A percentile compares a stretch with the other conserved stretches of the same genome.
Evolutionary conservation across 169 alveolate species (phyloP).

Genomic region (Cryptosporidium canis): DNA sequence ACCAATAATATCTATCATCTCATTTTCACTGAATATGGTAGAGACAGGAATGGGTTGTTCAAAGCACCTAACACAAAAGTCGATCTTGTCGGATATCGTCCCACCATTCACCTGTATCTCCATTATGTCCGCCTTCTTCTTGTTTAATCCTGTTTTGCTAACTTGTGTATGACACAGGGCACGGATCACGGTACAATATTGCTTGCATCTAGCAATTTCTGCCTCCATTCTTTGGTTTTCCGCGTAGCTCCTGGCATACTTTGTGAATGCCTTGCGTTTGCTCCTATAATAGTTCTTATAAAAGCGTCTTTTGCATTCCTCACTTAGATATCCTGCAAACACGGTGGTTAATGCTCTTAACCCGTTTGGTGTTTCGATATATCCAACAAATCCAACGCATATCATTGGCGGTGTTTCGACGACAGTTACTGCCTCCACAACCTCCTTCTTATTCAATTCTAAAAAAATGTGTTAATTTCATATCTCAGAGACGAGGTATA

Average conservation of each 20-base stretch:
- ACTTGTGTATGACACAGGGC: constrained; percentile 99
- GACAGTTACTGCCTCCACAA: constrained; percentile 99
- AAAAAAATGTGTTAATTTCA: background rate
- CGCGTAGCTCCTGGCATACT: constrained; percentile 90
- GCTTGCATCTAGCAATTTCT: constrained; percentile 92
- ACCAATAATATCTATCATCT: constrained; percentile 97
- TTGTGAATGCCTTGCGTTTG: constrained; percentile 99
- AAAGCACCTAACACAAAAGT: constrained; percentile 92
- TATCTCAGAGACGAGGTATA: background rate
- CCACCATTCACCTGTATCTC: constrained; percentile 99
- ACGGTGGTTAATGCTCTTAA: constrained; percentile 97
- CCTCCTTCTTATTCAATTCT: constrained; percentile 97
- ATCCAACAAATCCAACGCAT: constrained; percentile 99
- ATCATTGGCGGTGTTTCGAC: constrained; percentile 99
- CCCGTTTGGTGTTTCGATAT: constrained; percentile 99
- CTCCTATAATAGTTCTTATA: constrained; percentile 98
- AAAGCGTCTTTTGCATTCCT: constrained; percentile 97
- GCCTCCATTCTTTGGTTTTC: constrained; percentile 90
- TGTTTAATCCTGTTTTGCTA: constrained; percentile 92
- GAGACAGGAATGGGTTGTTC: constrained; percentile 96
- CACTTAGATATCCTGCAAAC: constrained; percentile 98
- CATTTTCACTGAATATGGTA: constrained; percentile 95
- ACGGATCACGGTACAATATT: constrained; percentile 97
- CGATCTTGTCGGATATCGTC: constrained; percentile 94
- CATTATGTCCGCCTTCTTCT: constrained; percentile 98